Percentiles rank a stretch among this genome's conserved stretches.
Conservation (phyloP, 441 rosid genomes). For the Theobroma grandiflorum region DNA sequence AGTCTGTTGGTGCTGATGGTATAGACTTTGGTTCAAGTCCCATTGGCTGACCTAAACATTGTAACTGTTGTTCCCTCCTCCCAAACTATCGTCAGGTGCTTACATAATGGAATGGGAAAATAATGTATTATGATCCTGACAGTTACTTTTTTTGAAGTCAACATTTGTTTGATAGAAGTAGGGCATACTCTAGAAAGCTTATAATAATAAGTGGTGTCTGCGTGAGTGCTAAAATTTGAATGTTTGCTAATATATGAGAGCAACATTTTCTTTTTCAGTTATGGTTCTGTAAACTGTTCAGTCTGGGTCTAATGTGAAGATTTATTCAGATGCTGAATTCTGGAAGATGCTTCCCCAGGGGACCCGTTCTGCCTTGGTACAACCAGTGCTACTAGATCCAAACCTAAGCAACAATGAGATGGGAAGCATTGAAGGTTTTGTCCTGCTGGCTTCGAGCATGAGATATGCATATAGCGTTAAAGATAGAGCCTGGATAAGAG, state of each 20-base stretch:
- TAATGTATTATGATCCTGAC: background rate
- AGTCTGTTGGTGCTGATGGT: background rate
- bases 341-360: constrained; percentile 65
- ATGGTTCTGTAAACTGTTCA: constrained; percentile 9
- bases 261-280: background rate
- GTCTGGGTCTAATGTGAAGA: constrained; percentile 20
- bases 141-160: background rate
- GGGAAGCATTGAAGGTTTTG: constrained; percentile 54
- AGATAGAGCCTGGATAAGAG: constrained; percentile 86
- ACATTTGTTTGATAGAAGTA: constrained; percentile 16
- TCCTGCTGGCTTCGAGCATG: constrained; percentile 77
- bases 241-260: background rate
- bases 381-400: constrained; percentile 52
- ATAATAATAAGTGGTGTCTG: background rate
- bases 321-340: constrained; percentile 57
- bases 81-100: background rate
- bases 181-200: background rate
- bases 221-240: background rate
- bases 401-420: constrained; percentile 34
- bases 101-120: background rate
- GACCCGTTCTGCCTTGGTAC: constrained; percentile 58
- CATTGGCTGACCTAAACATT: background rate
- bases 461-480: constrained; percentile 73
- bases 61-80: background rate
- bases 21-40: background rate